These are phyloP conservation scores for Penicillium sp. DNA, from an alignment of 2,329 filamentous ascomycete species.

Conservation along the genomic window DNA sequence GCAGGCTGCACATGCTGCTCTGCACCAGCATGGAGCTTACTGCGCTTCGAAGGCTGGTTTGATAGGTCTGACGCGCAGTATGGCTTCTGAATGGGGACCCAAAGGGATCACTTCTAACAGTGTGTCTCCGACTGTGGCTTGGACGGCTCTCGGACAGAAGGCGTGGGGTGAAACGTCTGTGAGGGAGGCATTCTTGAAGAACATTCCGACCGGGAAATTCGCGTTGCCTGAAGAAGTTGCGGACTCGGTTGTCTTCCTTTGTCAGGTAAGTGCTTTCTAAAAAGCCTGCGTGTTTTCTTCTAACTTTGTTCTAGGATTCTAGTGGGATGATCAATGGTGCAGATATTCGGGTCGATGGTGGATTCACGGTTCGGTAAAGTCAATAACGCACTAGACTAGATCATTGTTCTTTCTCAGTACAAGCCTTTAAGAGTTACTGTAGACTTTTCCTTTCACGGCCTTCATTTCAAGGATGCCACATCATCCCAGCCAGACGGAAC, in stretches of 20 bases:
- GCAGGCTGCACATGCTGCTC: conserved; percentile 50
- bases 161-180: conserved; percentile 42
- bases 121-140: conserved; percentile 49
- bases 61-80: conserved; percentile 46
- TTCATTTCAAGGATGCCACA: conserved; percentile 8
- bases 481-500: conserved; percentile 17
- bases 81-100: conserved; percentile 51
- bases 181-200: conserved; percentile 37
- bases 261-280: conserved; percentile 27
- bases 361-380: conserved; percentile 36
- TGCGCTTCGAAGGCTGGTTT: conserved; percentile 52
- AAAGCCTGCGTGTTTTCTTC: neutral
- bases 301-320: conserved; percentile 30
- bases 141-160: conserved; percentile 49
- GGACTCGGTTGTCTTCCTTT: conserved; percentile 41
- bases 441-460: neutral
- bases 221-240: conserved; percentile 42
- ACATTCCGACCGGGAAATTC: conserved; percentile 43
- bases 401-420: neutral
- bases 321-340: conserved; percentile 46
- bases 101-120: conserved; percentile 50
- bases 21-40: conserved; percentile 49
- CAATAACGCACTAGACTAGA: neutral
- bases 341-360: conserved; percentile 43
- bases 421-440: neutral